Evolutionary conservation across 2,329 filamentous ascomycete species (phyloP), one percentile per base, ranked within the genome.

Genomic region (Penicillium sp.): DNA sequence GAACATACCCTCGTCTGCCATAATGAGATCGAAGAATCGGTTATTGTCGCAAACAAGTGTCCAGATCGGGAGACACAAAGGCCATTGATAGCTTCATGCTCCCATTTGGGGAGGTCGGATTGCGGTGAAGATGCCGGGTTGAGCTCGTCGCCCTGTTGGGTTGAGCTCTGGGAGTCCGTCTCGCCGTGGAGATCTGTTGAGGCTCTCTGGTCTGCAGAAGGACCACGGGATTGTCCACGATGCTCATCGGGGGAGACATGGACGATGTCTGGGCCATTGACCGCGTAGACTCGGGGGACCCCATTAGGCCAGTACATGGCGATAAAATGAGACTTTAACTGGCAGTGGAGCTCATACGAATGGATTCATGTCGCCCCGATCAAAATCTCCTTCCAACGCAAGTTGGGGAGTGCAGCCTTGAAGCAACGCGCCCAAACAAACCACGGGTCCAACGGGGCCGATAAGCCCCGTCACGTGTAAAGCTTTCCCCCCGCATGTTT

Each of bases 1-100:
- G 32, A 31, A 55, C 72, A 43, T 73, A 88, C 87, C 76, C 90
- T 90, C 38, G 86, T 90, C 68, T 98, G 92, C 92, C 92, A 98
- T 50, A 98, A 75, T n/a, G 85, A 87, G 62, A 98, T 79, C 9
- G 85, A 84, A 2, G 85, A 85, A 4, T 77, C 70, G 1, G 90
- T 95, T 57, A 95, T 86, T 31, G 87, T 87, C 35, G 85, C 85
- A 66, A 98, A 95, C 45, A 84, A 69, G 55, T 89, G 83, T 27
- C 89, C 89, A 39, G 77, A 82, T 30, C 89, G 79, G 2, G 89
- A 85, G 27, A 88, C 77, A 47, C 80, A 79, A 37, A 95, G 70
- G 5, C 85, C 84, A 45, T 86, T 68, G 37, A 95, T 79, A 14
- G 75, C 77, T 58, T 84, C 83, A 57, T 71, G 77, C 30, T 70